Conservation (phyloP, 179 eudicot genomes). For the Silene noctiflora region DNA sequence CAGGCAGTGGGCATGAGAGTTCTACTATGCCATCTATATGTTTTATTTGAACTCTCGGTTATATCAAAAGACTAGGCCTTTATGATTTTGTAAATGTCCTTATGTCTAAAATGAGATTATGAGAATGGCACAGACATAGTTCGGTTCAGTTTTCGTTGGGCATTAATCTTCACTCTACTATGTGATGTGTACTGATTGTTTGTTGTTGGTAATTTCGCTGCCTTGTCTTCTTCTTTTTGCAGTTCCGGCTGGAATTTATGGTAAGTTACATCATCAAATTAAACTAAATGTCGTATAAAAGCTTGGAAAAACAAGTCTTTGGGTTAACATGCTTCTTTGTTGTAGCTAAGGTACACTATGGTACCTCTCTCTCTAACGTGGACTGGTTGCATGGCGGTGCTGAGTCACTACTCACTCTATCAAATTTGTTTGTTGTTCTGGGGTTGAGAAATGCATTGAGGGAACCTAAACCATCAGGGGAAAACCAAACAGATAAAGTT, state of each 20-base stretch:
- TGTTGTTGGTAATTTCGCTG: slow-evolving; percentile 32
- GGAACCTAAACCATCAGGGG: slow-evolving; percentile 38
- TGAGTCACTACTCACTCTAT: slow-evolving; percentile 86
- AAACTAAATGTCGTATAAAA: neutral
- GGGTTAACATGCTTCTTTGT: slow-evolving; percentile 10
- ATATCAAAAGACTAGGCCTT: no score
- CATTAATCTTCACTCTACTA: slow-evolving; percentile 4
- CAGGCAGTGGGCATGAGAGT: neutral
- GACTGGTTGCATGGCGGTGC: slow-evolving; percentile 99
- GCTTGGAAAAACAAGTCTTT: neutral
- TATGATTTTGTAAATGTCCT: no score
- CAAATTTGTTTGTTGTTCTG: slow-evolving; percentile 90
- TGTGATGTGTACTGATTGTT: slow-evolving; percentile 22
- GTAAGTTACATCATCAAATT: slow-evolving; percentile 43
- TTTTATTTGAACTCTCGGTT: neutral
- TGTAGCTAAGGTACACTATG: slow-evolving; percentile 94
- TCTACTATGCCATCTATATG: neutral
- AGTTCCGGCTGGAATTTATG: slow-evolving; percentile 99
- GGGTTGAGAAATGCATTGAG: slow-evolving; percentile 77
- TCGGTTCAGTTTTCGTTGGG: neutral
- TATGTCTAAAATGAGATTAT: neutral
- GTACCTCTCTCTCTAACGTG: slow-evolving; percentile 93
- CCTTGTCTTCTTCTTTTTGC: slow-evolving; percentile 29
- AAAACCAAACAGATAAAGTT: slow-evolving; percentile 31
- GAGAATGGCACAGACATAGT: neutral